phyloP scores from a whole-genome alignment of 345 rosid species.

The Kernera saxatilis region DNA sequence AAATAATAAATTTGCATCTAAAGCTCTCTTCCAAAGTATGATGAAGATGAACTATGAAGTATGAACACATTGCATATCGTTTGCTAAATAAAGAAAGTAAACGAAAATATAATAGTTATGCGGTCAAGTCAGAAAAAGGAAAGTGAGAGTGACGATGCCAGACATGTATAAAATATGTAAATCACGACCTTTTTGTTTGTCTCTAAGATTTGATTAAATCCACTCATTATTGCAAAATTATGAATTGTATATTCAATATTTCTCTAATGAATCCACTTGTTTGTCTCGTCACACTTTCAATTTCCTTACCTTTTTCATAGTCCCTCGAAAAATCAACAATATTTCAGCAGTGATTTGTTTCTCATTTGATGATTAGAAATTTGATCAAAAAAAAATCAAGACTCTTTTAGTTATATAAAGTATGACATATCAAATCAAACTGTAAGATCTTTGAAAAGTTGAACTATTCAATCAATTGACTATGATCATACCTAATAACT shows the following conservation, averaged over 20 bases:
- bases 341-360: background rate
- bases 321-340: background rate
- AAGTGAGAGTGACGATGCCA: background rate
- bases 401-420: background rate
- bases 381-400: background rate
- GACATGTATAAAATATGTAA: background rate
- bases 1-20: background rate
- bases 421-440: background rate
- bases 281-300: background rate
- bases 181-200: background rate
- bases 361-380: background rate
- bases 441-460: background rate
- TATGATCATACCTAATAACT: background rate
- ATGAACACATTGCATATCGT: constrained; percentile 9
- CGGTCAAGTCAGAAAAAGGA: constrained; percentile 9
- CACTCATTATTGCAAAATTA: background rate
- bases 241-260: background rate
- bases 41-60: too few species aligned
- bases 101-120: background rate
- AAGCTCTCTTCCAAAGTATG: background rate
- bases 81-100: background rate
- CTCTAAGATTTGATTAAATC: background rate
- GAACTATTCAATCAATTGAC: background rate
- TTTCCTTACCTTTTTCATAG: background rate
- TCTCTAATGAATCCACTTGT: background rate